Base-by-base conservation (phyloP, 768 basidiomycete species). In the Lactifluus pinguis region DNA sequence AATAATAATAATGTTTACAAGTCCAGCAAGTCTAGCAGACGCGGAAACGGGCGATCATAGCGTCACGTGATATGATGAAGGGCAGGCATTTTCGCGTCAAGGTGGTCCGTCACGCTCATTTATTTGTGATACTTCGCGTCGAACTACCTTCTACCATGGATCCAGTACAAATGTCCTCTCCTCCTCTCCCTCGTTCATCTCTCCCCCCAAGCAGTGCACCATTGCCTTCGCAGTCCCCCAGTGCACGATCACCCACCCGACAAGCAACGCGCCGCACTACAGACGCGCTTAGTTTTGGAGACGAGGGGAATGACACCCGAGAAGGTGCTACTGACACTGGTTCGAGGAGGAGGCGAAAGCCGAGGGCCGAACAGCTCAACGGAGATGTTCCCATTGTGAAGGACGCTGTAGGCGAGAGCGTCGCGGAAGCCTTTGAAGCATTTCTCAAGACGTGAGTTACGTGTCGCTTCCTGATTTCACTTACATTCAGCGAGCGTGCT, bases 391-490 rank as follows among this genome's bases (percentile, higher is more conserved):
- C 94, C 3, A 76, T 91, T 53, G 94, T 98, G 1, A 87, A 86
- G 67, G 97, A 98, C 74, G 86, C 89, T 36, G 95, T 98, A 19
- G 95, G 95, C 55, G 95, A 98, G 76, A 92, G 90, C 67, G 92
- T 98, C 4, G 85, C 87, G 58, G 90, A 95, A 68, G 86, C 87
- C 68, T 98, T 98, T 69, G 89, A 92, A 71, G 82, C 83, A 1
- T 98, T 99, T 74, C 74, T 98, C 55, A 89, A 91, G 76, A 87
- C 85, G 97, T 98, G 52, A 38, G 48, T 53, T 36, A 57, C 34
- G 15, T 41, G 51, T 32, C 29, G 34, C 54, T 36, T 57, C 14
- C 25, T 25, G 32, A 17, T 42, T 21, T n/a, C 6, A 9, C 30
- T 32, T 49, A 38, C 47, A 55, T 49, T 32, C 49, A 62, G 58